Conservation (phyloP, 441 rosid species). For the Adansonia grandidieri region DNA sequence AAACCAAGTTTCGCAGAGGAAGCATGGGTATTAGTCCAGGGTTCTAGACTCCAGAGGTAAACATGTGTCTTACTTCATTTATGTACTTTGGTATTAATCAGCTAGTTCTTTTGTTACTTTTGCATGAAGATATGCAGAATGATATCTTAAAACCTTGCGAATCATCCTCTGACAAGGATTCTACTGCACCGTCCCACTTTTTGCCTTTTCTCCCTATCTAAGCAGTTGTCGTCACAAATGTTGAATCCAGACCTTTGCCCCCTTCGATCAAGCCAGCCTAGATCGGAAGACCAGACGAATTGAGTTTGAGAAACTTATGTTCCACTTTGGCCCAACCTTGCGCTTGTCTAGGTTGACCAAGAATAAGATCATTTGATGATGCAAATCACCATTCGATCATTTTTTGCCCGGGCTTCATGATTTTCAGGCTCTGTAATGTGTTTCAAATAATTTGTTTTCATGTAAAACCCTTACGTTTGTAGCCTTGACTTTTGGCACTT, state of each 20-base stretch:
- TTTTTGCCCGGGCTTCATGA: conserved; percentile 38
- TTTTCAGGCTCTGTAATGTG: conserved; percentile 28
- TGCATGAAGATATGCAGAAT: conserved; percentile 19
- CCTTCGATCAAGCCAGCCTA: conserved; percentile 21
- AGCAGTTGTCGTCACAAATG: conserved; percentile 17
- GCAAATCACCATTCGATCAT: conserved; percentile 40
- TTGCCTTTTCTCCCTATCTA: conserved; percentile 34
- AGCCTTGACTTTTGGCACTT: conserved; percentile 29
- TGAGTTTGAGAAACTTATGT: conserved; percentile 18
- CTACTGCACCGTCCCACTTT: conserved; percentile 39
- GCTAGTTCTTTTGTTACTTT: conserved; percentile 6
- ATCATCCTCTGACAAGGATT: conserved; percentile 28
- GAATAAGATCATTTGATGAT: conserved; percentile 36
- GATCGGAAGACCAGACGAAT: conserved; percentile 23
- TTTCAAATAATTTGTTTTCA: conserved; percentile 28
- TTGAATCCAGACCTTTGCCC: conserved; percentile 25
- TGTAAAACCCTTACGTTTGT: conserved; percentile 30
- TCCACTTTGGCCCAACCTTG: conserved; percentile 18
- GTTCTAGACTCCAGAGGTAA: conserved; percentile 16
- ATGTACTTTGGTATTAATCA: conserved; percentile 2
- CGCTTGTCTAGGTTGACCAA: conserved; percentile 36
- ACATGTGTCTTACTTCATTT: conserved; percentile 16
- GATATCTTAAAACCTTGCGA: conserved; percentile 32
- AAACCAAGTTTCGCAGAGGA: conserved; percentile 25
- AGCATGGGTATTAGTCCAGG: conserved; percentile 26